Percentiles rank a stretch among this genome's conserved stretches.
phyloP scores from a whole-genome alignment of 177 flowering plant genomes.

The Vitis hybrid region DNA sequence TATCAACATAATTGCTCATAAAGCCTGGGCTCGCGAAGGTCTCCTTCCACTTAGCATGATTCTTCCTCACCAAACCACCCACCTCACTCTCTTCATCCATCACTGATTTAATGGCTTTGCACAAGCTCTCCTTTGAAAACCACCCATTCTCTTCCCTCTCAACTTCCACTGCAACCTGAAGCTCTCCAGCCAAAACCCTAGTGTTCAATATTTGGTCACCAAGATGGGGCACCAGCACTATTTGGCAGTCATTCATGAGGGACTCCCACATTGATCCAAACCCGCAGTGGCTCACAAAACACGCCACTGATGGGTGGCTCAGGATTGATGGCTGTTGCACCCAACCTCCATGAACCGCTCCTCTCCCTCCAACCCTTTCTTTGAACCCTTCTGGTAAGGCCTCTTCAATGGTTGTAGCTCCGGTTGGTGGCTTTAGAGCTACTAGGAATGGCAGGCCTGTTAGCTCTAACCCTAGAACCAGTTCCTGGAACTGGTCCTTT shows the following conservation, averaged over 20 bases:
- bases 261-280: slow-evolving; percentile 52
- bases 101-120: slow-evolving; percentile 36
- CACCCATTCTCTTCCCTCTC: slow-evolving; percentile 41
- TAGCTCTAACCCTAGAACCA: slow-evolving; percentile 27
- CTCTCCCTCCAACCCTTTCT: slow-evolving; percentile 30
- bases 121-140: slow-evolving; percentile 44
- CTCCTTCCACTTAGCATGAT: slow-evolving; percentile 42
- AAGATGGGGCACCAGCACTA: slow-evolving; percentile 44
- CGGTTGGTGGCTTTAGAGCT: slow-evolving; percentile 21
- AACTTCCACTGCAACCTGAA: slow-evolving; percentile 50
- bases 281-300: slow-evolving; percentile 53
- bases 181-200: slow-evolving; percentile 37
- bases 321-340: slow-evolving; percentile 36
- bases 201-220: slow-evolving; percentile 60
- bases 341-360: slow-evolving; percentile 31
- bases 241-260: slow-evolving; percentile 34
- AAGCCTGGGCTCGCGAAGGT: slow-evolving; percentile 29
- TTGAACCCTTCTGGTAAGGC: slow-evolving; percentile 14
- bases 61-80: slow-evolving; percentile 33
- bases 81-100: slow-evolving; percentile 45
- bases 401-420: slow-evolving; percentile 14
- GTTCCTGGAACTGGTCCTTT: slow-evolving; percentile 36
- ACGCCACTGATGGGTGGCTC: slow-evolving; percentile 41
- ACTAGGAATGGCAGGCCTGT: slow-evolving; percentile 27
- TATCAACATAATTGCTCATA: slow-evolving; percentile 34